Evolutionary conservation across 768 basidiomycete genomes (phyloP), one percentile per base, ranked within the genome.

Genomic region (Suillus cothurnatus): DNA sequence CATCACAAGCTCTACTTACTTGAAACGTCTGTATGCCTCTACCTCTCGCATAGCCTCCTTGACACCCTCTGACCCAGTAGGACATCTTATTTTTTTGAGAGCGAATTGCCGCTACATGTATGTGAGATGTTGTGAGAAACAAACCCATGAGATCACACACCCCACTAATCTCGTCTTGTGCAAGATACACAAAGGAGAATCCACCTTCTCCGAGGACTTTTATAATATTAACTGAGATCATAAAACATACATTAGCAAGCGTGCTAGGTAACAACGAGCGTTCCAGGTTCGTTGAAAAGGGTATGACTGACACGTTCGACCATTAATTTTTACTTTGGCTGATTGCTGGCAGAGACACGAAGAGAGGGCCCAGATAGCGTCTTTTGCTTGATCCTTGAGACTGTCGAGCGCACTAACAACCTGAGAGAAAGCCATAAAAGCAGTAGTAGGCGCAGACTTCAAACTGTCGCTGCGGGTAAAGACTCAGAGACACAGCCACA

Each of bases 181-280:
- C 93, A 38, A 93, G 83, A 75, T 95, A 94, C 9, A 95, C 94
- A 71, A 94, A 96, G 36, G 92, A 93, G 82, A 95, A 96, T 8
- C 94, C 97, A 17, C 97, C 97, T 79, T 99, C 97, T 34, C 97
- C 97, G 11, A 99, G 86, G 14, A 99, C 89, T 66, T 92, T 94
- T 59, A 96, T 80, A 61, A 99, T 93, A 73, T 93, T 90, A 79
- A 95, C 92, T 94, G 70, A 14, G 60, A 52, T 34, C 43, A 9
- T 23, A 34, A 52, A 56, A 67, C 9, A 19, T 9, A 31, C 61
- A 26, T 66, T 34, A 69, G 63, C 41, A 38, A n/a, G 36, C 26
- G 61, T 4, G 49, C 43, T 32, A 7, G 60, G 61, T 49, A 45
- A 19, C 63, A 14, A 38, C 52, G 61, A 66, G 55, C 15, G 52